phyloP scores from a whole-genome alignment of 805 yeast species.

The Suhomyces sp. region DNA sequence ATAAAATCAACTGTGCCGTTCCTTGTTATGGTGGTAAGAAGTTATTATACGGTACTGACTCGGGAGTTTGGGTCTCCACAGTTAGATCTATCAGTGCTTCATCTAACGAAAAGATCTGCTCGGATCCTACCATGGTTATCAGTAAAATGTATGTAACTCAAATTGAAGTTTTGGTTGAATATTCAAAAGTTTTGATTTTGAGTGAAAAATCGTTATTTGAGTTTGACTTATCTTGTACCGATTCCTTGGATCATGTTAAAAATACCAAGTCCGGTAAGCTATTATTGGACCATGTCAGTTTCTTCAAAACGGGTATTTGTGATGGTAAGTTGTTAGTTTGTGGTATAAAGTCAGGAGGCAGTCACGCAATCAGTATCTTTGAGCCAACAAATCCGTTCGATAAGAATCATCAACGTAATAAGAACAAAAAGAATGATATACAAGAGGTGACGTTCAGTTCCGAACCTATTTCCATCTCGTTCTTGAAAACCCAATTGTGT shows the following conservation, averaged over 20 bases:
- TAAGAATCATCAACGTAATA: constrained; percentile 57
- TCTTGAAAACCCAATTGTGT: constrained; percentile 82
- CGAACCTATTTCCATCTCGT: constrained; percentile 89
- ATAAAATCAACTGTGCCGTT: constrained; percentile 85
- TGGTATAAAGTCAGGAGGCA: constrained; percentile 79
- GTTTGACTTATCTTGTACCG: constrained; percentile 58
- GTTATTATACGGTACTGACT: constrained; percentile 84
- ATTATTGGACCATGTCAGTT: constrained; percentile 80
- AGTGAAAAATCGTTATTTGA: constrained; percentile 80
- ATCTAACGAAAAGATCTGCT: constrained; percentile 49
- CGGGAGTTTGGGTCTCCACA: constrained; percentile 84
- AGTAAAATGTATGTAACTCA: constrained; percentile 78
- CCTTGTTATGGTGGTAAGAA: constrained; percentile 95
- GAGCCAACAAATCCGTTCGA: constrained; percentile 81
- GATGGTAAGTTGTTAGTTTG: constrained; percentile 85
- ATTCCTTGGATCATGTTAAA: constrained; percentile 45
- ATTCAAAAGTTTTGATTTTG: constrained; percentile 74
- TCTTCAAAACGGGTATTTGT: constrained; percentile 91
- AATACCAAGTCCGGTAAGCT: constrained; percentile 69
- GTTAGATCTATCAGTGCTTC: constrained; percentile 52
- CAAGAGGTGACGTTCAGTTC: constrained; percentile 79
- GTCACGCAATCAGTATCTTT: constrained; percentile 78
- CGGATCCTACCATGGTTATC: constrained; percentile 74
- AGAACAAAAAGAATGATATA: constrained; percentile 52
- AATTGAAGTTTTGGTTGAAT: constrained; percentile 87